Conservation (phyloP, 768 basidiomycete genomes). For the Tulasnella sp. region DNA sequence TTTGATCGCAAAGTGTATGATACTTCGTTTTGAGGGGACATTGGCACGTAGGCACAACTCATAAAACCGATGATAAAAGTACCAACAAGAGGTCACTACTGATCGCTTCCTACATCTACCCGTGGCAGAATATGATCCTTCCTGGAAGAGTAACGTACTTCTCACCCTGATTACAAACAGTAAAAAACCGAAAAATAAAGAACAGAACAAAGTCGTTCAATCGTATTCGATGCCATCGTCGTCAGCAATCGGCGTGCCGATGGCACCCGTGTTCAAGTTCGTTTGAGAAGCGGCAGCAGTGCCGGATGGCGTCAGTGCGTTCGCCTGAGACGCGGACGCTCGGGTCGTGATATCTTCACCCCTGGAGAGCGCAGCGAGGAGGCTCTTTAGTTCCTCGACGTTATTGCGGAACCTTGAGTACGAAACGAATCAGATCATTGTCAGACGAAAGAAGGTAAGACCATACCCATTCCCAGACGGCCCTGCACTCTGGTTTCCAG, state of each 20-base stretch:
- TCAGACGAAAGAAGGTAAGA: not conserved
- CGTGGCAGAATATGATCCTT: too few relatives aligned
- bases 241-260: not conserved
- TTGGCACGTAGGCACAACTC: too few relatives aligned
- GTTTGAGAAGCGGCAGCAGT: not conserved
- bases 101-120: too few relatives aligned
- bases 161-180: too few relatives aligned
- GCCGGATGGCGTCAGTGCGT: not conserved
- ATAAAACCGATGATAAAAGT: too few relatives aligned
- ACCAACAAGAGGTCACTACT: too few relatives aligned
- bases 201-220: not conserved
- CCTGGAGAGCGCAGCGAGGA: not conserved
- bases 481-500: slow-evolving; percentile 4
- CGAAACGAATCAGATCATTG: not conserved
- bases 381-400: slow-evolving; percentile 53
- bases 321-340: not conserved
- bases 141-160: too few relatives aligned
- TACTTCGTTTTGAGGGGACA: too few relatives aligned
- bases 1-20: too few relatives aligned
- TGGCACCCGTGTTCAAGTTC: not conserved
- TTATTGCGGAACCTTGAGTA: slow-evolving; percentile 42
- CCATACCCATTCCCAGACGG: not conserved
- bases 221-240: not conserved
- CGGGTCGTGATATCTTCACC: slow-evolving; percentile 6
- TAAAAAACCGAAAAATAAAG: too few relatives aligned